Base-by-base conservation (phyloP, 2,329 filamentous ascomycete genomes). In the Aspergillus quadricinctus region DNA sequence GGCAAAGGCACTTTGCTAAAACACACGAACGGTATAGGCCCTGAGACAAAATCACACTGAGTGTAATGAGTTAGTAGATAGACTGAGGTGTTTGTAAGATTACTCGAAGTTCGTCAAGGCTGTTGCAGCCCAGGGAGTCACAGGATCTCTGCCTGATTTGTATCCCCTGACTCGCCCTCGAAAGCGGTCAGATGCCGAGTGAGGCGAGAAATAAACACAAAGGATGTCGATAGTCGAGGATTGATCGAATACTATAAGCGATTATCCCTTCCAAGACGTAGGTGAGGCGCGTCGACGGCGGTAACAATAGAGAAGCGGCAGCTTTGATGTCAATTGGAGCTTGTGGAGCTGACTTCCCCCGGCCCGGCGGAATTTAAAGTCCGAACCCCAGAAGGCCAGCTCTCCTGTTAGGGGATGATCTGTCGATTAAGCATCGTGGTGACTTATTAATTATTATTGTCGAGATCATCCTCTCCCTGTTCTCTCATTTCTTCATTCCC, bases 321-420 rank as follows among this genome's bases (percentile, higher is more conserved):
- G 60, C 52, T 59, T 58, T 48, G 52, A 59, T 58, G 57, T 60
- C 49, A 57, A 58, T 50, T 37, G 57, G 54, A 56, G 61, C 55
- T 57, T 35, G 55, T 54, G 57, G 57, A 58, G 52, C 57, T 53
- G 48, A 58, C 29, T 43, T 50, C 49, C 21, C 49, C 48, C 64
- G 64, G 63, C 52, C 21, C 66, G 63, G 66, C 52, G 48, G 31
- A 61, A 68, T 60, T 43, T 35, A 63, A 60, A 50, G 41, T 66
- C 65, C 64, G 64, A 11, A 4, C 40, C 50, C 53, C 54, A 59
- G 54, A 53, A 58, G 56, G 61, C 57, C 61, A 64, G 55, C 59
- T 64, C 57, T 54, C 45, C 52, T 55, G 50, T 56, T 56, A 35
- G 45, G 41, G 31, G 46, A 35, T 48, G 51, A 55, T 43, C 41